These are phyloP conservation scores for Neofusicoccum umdonicola DNA, from an alignment of 2,329 filamentous ascomycete species.

Conservation along the genomic window DNA sequence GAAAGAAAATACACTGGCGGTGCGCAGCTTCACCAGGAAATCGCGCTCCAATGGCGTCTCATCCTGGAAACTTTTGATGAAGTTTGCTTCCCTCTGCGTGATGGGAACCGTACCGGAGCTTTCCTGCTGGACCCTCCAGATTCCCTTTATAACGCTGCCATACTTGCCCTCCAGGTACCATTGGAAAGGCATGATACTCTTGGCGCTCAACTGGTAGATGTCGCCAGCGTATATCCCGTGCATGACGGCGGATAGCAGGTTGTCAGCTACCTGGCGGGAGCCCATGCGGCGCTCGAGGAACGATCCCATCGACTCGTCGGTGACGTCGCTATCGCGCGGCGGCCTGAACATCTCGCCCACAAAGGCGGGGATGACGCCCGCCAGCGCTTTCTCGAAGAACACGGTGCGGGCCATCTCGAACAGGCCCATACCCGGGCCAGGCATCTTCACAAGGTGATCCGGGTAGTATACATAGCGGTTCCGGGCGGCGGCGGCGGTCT, in stretches of 20 bases:
- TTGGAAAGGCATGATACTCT: slow-evolving; percentile 56
- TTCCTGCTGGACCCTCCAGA: slow-evolving; percentile 15
- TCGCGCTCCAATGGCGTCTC: slow-evolving; percentile 7
- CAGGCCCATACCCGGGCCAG: slow-evolving; percentile 30
- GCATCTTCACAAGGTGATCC: slow-evolving; percentile 69
- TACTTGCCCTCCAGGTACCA: slow-evolving; percentile 50
- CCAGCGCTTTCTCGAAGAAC: slow-evolving; percentile 57
- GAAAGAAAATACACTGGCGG: slow-evolving; percentile 43
- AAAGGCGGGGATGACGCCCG: slow-evolving; percentile 38
- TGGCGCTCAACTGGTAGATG: slow-evolving; percentile 73
- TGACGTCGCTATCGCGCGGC: slow-evolving; percentile 31
- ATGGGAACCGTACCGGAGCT: background rate
- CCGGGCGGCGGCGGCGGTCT: slow-evolving; percentile 50
- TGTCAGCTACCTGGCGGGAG: slow-evolving; percentile 59
- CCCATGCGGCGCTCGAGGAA: slow-evolving; percentile 60
- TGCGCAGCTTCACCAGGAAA: background rate
- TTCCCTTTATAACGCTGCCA: slow-evolving; percentile 40
- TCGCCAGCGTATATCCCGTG: slow-evolving; percentile 95
- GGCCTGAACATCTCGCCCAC: slow-evolving; percentile 31
- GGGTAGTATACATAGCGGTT: slow-evolving; percentile 87
- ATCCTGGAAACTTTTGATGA: slow-evolving; percentile 3
- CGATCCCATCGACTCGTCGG: slow-evolving; percentile 70
- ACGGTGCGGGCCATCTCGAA: slow-evolving; percentile 34
- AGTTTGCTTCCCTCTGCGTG: background rate
- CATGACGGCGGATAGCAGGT: slow-evolving; percentile 69